phyloP scores from a whole-genome alignment of 768 basidiomycete genomes.

The Suillus paluster region DNA sequence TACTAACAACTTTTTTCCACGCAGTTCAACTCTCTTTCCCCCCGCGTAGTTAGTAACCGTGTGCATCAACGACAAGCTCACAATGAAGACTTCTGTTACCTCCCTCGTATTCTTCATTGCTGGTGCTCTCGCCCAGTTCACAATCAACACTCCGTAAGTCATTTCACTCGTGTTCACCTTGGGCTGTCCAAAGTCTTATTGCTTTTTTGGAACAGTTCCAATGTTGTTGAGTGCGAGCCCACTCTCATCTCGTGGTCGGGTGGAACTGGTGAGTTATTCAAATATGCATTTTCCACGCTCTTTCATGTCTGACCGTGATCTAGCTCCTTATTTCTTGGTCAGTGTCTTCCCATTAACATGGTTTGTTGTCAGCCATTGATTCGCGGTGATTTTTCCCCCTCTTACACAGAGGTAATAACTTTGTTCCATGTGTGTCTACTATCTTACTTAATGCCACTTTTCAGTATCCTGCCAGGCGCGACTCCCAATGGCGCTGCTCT shows the following conservation, averaged over 20 bases:
- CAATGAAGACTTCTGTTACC: conserved; percentile 52
- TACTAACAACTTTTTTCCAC: conserved; percentile 21
- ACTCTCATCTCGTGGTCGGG: conserved; percentile 56
- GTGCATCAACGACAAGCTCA: conserved; percentile 20
- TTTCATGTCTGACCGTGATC: neutral
- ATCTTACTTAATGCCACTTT: neutral
- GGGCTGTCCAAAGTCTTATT: conserved; percentile 10
- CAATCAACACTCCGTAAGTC: conserved; percentile 76
- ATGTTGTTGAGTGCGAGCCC: conserved; percentile 62
- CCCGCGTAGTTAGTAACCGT: conserved; percentile 17
- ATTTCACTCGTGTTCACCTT: neutral
- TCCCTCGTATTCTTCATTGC: conserved; percentile 47
- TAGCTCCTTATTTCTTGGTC: conserved; percentile 72
- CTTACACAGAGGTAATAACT: conserved; percentile 43
- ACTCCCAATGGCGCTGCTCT: conserved; percentile 50
- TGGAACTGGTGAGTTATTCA: conserved; percentile 51
- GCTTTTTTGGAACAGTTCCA: conserved; percentile 38
- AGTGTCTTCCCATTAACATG: conserved; percentile 29
- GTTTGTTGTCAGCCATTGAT: neutral
- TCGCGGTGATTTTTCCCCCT: neutral
- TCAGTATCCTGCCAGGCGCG: conserved; percentile 59
- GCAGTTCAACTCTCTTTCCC: conserved; percentile 32
- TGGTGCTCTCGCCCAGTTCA: conserved; percentile 52
- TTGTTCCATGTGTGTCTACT: neutral
- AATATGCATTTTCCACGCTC: neutral